phyloP scores from a whole-genome alignment of 768 basidiomycete genomes.

The Galerina marginata region DNA sequence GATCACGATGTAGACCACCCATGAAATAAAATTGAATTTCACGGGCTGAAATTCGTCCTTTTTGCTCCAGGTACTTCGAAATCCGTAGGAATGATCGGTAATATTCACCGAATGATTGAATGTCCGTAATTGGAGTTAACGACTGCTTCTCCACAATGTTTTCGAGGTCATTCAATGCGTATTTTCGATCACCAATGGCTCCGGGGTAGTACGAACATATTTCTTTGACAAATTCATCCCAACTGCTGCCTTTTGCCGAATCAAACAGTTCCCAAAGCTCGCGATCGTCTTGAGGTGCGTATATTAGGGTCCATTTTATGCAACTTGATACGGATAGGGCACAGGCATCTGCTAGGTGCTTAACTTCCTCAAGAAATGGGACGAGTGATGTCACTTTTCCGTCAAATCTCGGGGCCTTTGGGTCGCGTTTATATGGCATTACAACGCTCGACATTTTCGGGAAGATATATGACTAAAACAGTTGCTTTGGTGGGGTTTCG shows the following conservation, averaged over 20 bases:
- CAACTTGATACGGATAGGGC: too few relatives aligned
- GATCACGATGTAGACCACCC: background rate
- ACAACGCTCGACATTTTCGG: background rate
- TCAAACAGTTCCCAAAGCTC: too few relatives aligned
- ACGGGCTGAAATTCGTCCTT: background rate
- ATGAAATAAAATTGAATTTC: background rate
- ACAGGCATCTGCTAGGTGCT: too few relatives aligned
- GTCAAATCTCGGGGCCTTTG: too few relatives aligned
- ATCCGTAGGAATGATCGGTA: too few relatives aligned
- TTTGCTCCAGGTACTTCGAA: too few relatives aligned
- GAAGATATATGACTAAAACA: background rate
- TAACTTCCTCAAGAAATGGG: too few relatives aligned
- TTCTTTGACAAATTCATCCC: conserved; percentile 4
- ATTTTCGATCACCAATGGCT: background rate
- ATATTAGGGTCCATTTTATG: too few relatives aligned
- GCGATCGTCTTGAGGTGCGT: too few relatives aligned
- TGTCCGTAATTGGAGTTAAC: background rate
- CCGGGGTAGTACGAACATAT: conserved; percentile 5
- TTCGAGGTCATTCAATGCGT: conserved; percentile 2
- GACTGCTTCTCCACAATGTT: background rate
- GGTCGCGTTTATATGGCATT: too few relatives aligned
- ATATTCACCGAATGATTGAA: conserved; percentile 3
- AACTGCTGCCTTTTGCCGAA: background rate
- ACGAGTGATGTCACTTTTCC: too few relatives aligned
- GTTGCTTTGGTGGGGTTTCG: background rate